These are phyloP conservation scores for Colletotrichum chlorophyti DNA, from an alignment of 2,329 filamentous ascomycete species.

Conservation along the genomic window DNA sequence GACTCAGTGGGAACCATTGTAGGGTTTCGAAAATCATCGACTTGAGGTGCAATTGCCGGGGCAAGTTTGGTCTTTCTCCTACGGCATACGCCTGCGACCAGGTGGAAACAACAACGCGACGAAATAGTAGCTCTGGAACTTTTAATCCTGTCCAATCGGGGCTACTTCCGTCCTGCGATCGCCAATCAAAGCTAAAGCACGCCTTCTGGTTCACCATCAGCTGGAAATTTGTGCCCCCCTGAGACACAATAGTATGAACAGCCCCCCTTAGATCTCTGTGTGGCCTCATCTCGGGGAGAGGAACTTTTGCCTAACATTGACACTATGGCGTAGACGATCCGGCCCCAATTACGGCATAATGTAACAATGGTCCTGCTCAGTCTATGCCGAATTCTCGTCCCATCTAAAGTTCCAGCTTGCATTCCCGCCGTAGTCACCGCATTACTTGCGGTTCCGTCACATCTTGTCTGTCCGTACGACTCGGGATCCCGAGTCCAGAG, in stretches of 20 bases:
- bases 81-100: no score
- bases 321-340: no score
- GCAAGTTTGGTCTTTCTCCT: no score
- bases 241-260: background rate
- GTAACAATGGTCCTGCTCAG: background rate
- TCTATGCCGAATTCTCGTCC: background rate
- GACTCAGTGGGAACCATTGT: no score
- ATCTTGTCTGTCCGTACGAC: background rate
- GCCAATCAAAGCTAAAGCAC: background rate
- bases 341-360: no score
- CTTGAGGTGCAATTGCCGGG: no score
- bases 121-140: no score
- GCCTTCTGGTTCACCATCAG: background rate
- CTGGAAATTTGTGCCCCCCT: background rate
- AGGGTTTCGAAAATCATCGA: no score
- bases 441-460: background rate
- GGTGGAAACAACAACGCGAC: no score
- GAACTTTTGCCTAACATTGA: no score
- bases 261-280: constrained; percentile 1
- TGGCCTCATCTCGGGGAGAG: constrained; percentile 1
- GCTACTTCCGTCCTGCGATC: background rate
- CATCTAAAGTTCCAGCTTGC: constrained; percentile 8
- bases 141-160: background rate
- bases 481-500: no score
- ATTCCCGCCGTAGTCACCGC: background rate